Evolutionary conservation across 2,329 filamentous ascomycete genomes (phyloP), one percentile per base, ranked within the genome.

Genomic region (Epichloe hybrida): DNA sequence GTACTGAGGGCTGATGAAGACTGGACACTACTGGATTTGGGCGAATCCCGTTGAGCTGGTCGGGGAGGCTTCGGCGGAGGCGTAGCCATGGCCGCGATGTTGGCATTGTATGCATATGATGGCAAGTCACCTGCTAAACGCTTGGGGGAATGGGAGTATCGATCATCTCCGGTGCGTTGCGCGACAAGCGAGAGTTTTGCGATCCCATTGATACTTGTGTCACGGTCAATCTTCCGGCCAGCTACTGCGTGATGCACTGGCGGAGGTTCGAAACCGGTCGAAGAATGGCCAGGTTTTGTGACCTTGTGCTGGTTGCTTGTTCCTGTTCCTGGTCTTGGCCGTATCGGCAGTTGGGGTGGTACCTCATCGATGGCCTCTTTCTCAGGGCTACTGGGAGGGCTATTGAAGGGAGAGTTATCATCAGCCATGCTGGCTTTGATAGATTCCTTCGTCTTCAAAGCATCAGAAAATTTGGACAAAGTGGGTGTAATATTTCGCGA

Each of bases 341-440:
- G 69, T 6, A 64, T 70, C 17, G 70, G 75, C 43, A 76, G 70
- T 50, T 66, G 68, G 1, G 77, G 75, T 7, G 73, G 73, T 6
- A 69, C 68, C n/a, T 70, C 69, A n/a, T 70, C 69, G 13, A 75
- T 71, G n/a, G 75, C 71, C 0, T 37, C 52, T 23, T 52, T 63
- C 50, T 76, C 81, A 4, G 79, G 77, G 61, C 84, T 91, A 57
- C 81, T 83, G 0, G 90, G 88, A 17, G 89, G 89, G 37, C 88
- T 95, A 60, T 75, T 89, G 62, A 96, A 95, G 0, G 91, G 90
- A 1, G 91, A 95, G 0, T 81, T 62, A 60, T 72, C 69, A 54
- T 71, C 64, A 0, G 58, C 56, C 5, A 64, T 55, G 9, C 54
- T 55, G 5, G 54, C 46, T 48, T 52, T 61, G 2, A 48, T 54